Base-by-base conservation (phyloP, 139 green algal genomes). In the Tetradesmus obliquus region DNA sequence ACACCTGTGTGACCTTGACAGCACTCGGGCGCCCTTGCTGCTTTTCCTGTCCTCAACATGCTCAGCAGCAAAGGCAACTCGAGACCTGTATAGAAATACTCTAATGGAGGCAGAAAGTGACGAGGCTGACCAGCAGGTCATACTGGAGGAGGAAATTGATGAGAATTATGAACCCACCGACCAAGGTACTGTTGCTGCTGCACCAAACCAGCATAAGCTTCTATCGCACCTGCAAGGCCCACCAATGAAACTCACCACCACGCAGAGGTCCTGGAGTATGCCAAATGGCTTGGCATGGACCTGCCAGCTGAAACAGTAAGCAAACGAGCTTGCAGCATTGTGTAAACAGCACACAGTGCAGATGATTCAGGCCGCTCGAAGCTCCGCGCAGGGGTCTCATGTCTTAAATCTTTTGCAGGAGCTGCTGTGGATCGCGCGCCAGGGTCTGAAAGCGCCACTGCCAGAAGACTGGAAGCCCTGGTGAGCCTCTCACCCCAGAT, bases 221-320 rank as follows among this genome's bases (percentile, higher is more conserved):
- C 1, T 10, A 79, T 80, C n/a, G 4, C 1, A 55, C n/a, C 45
- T n/a, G 51, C 51, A 85, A 85, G 66, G 15, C 5, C 66, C n/a
- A 76, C 15, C 66, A 76, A 17, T 76, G 15, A 7, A 9, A 20
- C 17, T 76, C 12, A 2, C 66, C 66, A 6, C 4, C 5, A 5
- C 55, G 86, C 95, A 97, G 96, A 98, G 84, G 96, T 98, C 4
- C 22, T 94, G 5, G 96, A 98, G 55, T 98, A 98, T 83, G 96
- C 96, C 4, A 92, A 96, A 87, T 98, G 96, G 96, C 94, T 98
- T 24, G 96, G 96, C 13, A 98, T 98, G 92, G 96, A 98, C 51
- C 15, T 95, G 1, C 93, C 97, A 22, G 92, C 90, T 2, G 96
- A 98, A 82, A 93, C 93, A 90, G 94, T 95, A 57, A 45, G 93